phyloP scores from a whole-genome alignment of 805 yeast species.

The Tetrapisispora namnaoensis region DNA sequence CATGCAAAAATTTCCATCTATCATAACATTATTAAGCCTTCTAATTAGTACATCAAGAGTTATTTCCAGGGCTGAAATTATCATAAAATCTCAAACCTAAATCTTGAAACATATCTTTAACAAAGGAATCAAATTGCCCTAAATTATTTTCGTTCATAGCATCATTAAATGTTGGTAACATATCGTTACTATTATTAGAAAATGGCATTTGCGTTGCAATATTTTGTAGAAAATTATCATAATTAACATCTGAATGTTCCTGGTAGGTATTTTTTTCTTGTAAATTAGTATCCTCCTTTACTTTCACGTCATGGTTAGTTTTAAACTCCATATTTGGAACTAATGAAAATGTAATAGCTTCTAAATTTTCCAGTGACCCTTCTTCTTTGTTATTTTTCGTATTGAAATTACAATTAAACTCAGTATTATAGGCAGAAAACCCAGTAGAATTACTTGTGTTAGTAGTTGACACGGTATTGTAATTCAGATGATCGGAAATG shows the following conservation, averaged over 20 bases:
- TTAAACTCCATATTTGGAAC: neutral
- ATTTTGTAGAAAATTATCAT: neutral
- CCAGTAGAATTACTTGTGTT: neutral
- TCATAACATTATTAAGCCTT: neutral
- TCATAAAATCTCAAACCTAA: conserved; percentile 41
- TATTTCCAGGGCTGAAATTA: neutral
- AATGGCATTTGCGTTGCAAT: neutral
- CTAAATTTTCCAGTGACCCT: neutral
- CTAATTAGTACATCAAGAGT: neutral
- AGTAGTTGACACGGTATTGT: too few species aligned
- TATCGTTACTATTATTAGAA: neutral
- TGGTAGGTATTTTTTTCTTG: neutral
- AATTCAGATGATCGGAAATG: neutral
- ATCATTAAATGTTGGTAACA: neutral
- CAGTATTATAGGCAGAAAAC: neutral
- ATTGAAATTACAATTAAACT: too few species aligned
- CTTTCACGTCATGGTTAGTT: neutral
- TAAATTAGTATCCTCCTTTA: neutral
- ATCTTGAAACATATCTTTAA: conserved; percentile 78
- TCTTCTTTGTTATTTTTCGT: neutral
- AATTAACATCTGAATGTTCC: neutral
- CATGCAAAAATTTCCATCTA: neutral
- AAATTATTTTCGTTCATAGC: neutral
- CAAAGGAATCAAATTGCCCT: conserved; percentile 22
- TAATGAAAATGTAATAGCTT: neutral